A percentile compares a stretch with the other conserved stretches of the same genome.
Evolutionary conservation across 192 early-diverging fungal genomes (phyloP).

Genomic region (Allomyces arbusculus): DNA sequence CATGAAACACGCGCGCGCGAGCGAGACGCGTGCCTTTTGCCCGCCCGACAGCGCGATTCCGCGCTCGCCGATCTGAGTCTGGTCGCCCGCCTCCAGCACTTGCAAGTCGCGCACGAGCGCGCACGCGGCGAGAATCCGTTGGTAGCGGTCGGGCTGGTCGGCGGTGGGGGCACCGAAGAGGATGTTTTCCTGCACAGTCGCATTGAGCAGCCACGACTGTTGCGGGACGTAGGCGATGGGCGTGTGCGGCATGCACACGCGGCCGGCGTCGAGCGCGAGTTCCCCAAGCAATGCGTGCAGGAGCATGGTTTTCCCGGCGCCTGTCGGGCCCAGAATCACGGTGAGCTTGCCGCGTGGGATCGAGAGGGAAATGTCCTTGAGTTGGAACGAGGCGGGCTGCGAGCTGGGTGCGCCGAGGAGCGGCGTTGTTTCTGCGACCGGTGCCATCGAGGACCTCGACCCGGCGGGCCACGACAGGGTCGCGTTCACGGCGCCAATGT

Average conservation of each 20-base stretch:
- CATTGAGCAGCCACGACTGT: slow-evolving; percentile 15
- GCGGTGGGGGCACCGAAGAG: slow-evolving; percentile 17
- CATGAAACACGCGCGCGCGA: slow-evolving; percentile 72
- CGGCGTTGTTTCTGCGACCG: too few relatives aligned
- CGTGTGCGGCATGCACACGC: slow-evolving; percentile 12
- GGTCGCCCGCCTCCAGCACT: slow-evolving; percentile 66
- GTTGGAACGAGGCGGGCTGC: slow-evolving; percentile 17
- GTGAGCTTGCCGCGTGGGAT: slow-evolving; percentile 54
- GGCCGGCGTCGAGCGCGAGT: slow-evolving; percentile 25
- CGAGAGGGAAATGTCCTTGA: slow-evolving; percentile 37
- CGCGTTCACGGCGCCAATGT: not conserved
- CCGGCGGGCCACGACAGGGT: not conserved
- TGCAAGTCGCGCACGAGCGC: slow-evolving; percentile 72
- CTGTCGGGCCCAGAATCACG: slow-evolving; percentile 68
- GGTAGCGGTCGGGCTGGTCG: slow-evolving; percentile 38
- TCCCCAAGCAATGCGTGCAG: slow-evolving; percentile 67
- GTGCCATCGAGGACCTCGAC: not conserved
- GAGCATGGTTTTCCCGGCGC: slow-evolving; percentile 73
- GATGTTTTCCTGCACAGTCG: slow-evolving; percentile 56
- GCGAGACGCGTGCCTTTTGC: slow-evolving; percentile 67
- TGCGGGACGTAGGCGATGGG: not conserved
- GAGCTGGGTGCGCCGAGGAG: slow-evolving; percentile 1
- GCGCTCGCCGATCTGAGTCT: slow-evolving; percentile 73
- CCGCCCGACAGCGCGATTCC: slow-evolving; percentile 70
- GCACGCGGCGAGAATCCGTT: slow-evolving; percentile 55